Evolutionary conservation across 1,139 yeast species (phyloP).

Genomic region (Kurtzmaniella quercitrusa): DNA sequence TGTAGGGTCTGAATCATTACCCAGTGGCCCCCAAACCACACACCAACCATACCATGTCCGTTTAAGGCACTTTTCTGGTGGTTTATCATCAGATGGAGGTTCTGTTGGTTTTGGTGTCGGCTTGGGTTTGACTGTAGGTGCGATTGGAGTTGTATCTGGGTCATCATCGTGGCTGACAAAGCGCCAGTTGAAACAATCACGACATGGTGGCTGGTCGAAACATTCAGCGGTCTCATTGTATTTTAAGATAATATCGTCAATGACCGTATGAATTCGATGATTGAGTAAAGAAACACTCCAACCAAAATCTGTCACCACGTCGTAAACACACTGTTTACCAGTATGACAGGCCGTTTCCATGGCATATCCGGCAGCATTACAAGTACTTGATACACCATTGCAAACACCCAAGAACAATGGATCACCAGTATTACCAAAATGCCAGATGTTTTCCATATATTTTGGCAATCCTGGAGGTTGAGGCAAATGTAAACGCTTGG

Average conservation of each 20-base stretch:
- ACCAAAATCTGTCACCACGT: conserved; percentile 82
- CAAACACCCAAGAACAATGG: conserved; percentile 97
- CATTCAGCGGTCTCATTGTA: conserved; percentile 82
- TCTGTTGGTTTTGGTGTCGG: conserved; percentile 6
- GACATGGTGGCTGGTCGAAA: conserved; percentile 69
- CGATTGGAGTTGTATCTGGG: conserved; percentile 35
- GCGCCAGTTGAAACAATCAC: conserved; percentile 91
- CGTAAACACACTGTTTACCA: conserved; percentile 85
- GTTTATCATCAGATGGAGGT: conserved; percentile 10
- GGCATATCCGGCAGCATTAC: conserved; percentile 93
- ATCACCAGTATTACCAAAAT: conserved; percentile 94
- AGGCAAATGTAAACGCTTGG: conserved; percentile 82
- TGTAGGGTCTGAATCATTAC: conserved; percentile 6
- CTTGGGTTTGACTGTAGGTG: conserved; percentile 14
- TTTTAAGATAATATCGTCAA: conserved; percentile 68
- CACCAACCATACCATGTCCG: conserved; percentile 51
- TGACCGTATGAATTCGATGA: conserved; percentile 88
- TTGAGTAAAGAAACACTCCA: conserved; percentile 88
- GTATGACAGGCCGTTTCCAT: conserved; percentile 97
- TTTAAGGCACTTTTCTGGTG: conserved; percentile 30
- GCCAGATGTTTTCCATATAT: conserved; percentile 84
- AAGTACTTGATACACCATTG: conserved; percentile 87
- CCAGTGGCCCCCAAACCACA: conserved; percentile 32
- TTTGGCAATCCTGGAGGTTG: conserved; percentile 87
- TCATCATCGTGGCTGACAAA: conserved; percentile 54